Evolutionary conservation across 2,329 filamentous ascomycete genomes (phyloP).

Genomic region (Albophoma yamanashiensis): DNA sequence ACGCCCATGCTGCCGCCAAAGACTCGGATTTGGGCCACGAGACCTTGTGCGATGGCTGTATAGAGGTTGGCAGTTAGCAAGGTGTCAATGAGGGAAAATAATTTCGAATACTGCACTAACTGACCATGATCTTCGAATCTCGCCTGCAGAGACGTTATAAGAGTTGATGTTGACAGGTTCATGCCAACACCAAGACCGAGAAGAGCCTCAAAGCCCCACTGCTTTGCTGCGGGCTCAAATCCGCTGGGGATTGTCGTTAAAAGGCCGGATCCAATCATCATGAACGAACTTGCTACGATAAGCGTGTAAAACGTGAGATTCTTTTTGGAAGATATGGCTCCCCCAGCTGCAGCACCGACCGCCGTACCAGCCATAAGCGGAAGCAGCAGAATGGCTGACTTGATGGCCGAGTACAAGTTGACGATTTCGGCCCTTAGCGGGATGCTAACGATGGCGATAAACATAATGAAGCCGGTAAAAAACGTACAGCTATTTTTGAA

Average conservation of each 20-base stretch:
- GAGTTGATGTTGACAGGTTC: background rate
- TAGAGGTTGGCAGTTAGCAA: background rate
- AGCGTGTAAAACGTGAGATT: background rate
- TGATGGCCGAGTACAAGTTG: background rate
- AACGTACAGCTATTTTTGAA: too few relatives aligned
- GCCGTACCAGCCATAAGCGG: background rate
- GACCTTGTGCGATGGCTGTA: background rate
- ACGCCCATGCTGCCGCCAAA: background rate
- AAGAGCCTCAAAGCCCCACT: background rate
- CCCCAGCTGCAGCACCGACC: too few relatives aligned
- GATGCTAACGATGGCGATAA: background rate
- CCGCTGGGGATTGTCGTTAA: too few relatives aligned
- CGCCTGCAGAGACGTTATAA: background rate
- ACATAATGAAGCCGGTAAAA: background rate
- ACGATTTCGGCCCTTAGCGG: background rate
- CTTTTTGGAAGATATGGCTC: background rate
- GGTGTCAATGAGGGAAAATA: background rate
- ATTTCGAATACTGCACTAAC: background rate
- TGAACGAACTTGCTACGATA: background rate
- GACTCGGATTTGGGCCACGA: background rate
- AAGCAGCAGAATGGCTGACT: background rate
- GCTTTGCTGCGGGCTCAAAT: background rate
- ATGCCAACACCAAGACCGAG: background rate
- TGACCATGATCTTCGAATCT: background rate
- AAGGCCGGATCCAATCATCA: background rate